Base-by-base conservation (phyloP, 805 yeast species). In the Komagataella populi region DNA sequence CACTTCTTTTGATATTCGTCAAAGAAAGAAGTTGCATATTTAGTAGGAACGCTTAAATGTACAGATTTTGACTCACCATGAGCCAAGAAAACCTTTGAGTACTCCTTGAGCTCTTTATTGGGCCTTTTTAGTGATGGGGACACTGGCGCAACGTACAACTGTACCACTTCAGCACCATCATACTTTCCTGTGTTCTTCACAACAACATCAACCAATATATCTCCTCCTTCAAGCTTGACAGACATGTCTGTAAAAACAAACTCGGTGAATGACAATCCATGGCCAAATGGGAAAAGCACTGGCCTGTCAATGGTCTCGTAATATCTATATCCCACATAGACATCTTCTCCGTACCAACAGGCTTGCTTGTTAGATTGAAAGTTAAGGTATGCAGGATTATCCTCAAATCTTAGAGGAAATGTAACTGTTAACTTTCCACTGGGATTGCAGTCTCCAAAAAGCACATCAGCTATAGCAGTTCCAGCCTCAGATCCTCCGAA, bases 101-200 rank as follows among this genome's bases (percentile, higher is more conserved):
- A 81, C 23, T 75, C 83, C 62, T 77, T 80, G 61, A 81, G 68
- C 58, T 81, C 85, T 63, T 80, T 81, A 22, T 69, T 60, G 8
- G 85, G 83, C 59, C 85, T 71, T 49, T 69, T 69, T 45, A 70
- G 60, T 12, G 63, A 51, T 18, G 79, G 71, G 1, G 45, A 23
- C 55, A 45, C 45, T 12, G 64, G 60, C 16, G 57, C 50, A 52
- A 81, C 59, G 59, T 80, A 81, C 18, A 78, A 63, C 62, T 81
- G 87, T 7, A 74, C 76, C 45, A 70, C 74, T 59, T 80, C 83
- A 17, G 73, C 63, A 49, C 84, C 85, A 20, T 59, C 70, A 6
- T 57, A 50, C 3, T 57, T 50, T 48, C 83, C 82, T 30, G 72
- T 67, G 59, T 80, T 80, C 44, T 62, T 62, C 14, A 78, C 74